Percentiles rank a stretch among this genome's conserved stretches.
Conservation (phyloP, 495 filamentous ascomycete genomes). For the Xylaria cubensis region DNA sequence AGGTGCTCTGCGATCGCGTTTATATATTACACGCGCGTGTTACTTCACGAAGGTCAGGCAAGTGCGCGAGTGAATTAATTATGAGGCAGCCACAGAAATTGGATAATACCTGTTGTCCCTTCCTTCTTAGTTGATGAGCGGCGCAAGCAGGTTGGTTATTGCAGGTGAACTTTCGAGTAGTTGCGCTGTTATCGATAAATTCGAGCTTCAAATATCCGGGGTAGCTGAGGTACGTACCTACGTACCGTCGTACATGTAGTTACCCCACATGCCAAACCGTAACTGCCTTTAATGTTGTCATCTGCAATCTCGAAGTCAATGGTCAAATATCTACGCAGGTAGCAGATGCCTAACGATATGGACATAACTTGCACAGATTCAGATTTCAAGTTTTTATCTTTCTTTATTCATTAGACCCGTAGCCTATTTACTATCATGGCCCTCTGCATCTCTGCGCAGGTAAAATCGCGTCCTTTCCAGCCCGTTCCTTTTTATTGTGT, state of each 20-base stretch:
- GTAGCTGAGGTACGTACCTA: background rate
- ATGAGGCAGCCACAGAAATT: no score
- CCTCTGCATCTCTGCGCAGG: conserved; percentile 1
- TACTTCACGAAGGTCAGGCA: background rate
- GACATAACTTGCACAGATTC: background rate
- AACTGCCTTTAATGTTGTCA: background rate
- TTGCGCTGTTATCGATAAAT: conserved; percentile 16
- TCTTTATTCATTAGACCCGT: conserved; percentile 22
- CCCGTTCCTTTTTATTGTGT: conserved; percentile 18
- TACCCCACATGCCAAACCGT: background rate
- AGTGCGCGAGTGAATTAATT: background rate
- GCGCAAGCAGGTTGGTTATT: background rate
- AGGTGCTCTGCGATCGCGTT: background rate
- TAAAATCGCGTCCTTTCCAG: conserved; percentile 7
- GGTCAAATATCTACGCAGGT: no score
- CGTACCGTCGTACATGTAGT: background rate
- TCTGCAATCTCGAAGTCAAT: background rate
- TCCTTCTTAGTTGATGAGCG: background rate
- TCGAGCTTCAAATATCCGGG: background rate
- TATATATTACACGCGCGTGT: background rate
- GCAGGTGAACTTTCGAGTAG: background rate
- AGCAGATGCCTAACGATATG: background rate
- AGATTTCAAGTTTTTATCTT: background rate
- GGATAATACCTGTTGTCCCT: background rate
- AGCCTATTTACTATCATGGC: conserved; percentile 7